Evolutionary conservation across 1,284 basidiomycete genomes (phyloP).

Genomic region (Austroboletus niveus): DNA sequence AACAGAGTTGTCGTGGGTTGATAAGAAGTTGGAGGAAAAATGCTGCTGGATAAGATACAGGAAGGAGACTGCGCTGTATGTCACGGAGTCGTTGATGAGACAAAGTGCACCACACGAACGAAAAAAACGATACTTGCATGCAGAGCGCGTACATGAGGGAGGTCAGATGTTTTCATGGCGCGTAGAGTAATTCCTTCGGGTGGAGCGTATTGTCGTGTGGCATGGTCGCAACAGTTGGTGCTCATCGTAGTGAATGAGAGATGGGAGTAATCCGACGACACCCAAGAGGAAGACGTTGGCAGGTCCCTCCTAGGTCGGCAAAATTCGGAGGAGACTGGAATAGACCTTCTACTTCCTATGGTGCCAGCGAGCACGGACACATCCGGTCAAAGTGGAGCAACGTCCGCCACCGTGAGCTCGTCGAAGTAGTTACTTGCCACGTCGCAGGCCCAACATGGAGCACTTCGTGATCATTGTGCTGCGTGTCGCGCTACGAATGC

Average conservation of each 20-base stretch:
- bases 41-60: slow-evolving; percentile 46
- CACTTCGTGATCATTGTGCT: too few relatives aligned
- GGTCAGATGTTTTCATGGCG: slow-evolving; percentile 36
- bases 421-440: too few relatives aligned
- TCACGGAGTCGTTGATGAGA: background rate
- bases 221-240: background rate
- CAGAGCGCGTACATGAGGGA: slow-evolving; percentile 41
- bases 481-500: too few relatives aligned
- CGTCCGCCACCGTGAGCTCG: too few relatives aligned
- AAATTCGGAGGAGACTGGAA: slow-evolving; percentile 11
- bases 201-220: background rate
- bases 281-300: background rate
- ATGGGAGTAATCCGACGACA: background rate
- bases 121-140: slow-evolving; percentile 38
- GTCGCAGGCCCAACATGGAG: too few relatives aligned
- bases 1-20: slow-evolving; percentile 45
- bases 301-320: slow-evolving; percentile 11
- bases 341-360: too few relatives aligned
- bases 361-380: background rate
- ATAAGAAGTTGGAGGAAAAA: slow-evolving; percentile 58
- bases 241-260: slow-evolving; percentile 13
- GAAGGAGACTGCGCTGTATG: slow-evolving; percentile 40
- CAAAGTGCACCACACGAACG: background rate
- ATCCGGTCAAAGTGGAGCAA: background rate
- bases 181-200: slow-evolving; percentile 28